These are phyloP conservation scores for Fraxinus latifolia DNA, from an alignment of 305 asterid species.

Conservation along the genomic window DNA sequence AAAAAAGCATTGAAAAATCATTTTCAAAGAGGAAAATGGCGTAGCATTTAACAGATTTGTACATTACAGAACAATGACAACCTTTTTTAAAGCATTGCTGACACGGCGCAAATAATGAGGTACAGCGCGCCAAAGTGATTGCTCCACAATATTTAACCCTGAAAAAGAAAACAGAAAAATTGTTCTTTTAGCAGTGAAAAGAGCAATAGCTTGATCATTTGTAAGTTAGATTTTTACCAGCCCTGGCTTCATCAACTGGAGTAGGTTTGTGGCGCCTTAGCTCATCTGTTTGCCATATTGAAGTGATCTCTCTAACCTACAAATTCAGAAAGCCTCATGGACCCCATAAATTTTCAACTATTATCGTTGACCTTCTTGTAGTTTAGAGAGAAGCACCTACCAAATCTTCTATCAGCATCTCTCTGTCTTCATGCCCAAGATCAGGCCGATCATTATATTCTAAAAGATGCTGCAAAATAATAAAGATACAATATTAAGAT, in stretches of 20 bases:
- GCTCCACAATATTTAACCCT: constrained; percentile 95
- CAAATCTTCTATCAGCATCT: constrained; percentile 93
- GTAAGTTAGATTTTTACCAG: constrained; percentile 48
- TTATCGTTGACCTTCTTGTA: constrained; percentile 8
- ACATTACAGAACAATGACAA: constrained; percentile 26
- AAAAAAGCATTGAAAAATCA: constrained; percentile 3
- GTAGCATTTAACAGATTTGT: constrained; percentile 12
- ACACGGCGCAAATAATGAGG: constrained; percentile 93
- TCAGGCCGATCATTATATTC: constrained; percentile 87
- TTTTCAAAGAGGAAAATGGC: constrained; percentile 17
- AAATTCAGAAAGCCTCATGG: constrained; percentile 23
- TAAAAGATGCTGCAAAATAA: constrained; percentile 74
- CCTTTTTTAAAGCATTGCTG: constrained; percentile 94
- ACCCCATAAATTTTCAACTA: background rate
- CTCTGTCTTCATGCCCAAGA: constrained; percentile 81
- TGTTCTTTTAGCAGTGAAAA: constrained; percentile 11
- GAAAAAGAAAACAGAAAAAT: constrained; percentile 19
- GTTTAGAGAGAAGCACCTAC: constrained; percentile 37
- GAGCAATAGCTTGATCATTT: constrained; percentile 9
- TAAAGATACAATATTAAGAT: background rate
- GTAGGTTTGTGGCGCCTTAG: constrained; percentile 97
- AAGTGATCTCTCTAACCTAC: constrained; percentile 89
- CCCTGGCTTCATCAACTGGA: constrained; percentile 99
- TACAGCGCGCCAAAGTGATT: constrained; percentile 95
- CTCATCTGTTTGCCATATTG: constrained; percentile 99